Percentiles rank a stretch among this genome's conserved stretches.
Evolutionary conservation across 2,329 filamentous ascomycete species (phyloP).

Genomic region (Phaeosphaeriaceae sp.): DNA sequence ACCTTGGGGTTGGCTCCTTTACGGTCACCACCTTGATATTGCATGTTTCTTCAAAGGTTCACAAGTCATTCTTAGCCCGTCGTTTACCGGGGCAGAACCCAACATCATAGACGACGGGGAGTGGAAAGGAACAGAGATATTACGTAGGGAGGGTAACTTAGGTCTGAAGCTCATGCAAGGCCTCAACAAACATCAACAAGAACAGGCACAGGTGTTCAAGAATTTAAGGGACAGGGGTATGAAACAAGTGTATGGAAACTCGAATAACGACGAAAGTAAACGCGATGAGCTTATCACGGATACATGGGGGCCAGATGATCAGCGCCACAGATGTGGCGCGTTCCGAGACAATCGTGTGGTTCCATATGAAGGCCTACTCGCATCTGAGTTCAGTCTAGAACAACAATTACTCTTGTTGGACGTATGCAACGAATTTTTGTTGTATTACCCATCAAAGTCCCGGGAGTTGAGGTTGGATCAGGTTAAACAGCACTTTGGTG

Average conservation of each 20-base stretch:
- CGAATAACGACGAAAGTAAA: conserved; percentile 30
- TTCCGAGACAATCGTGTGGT: conserved; percentile 80
- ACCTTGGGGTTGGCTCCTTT: conserved; percentile 77
- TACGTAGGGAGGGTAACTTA: conserved; percentile 68
- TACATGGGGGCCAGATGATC: conserved; percentile 81
- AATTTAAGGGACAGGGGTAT: conserved; percentile 69
- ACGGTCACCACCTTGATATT: conserved; percentile 80
- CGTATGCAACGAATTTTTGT: conserved; percentile 69
- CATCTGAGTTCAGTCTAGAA: conserved; percentile 54
- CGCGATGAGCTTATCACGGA: conserved; percentile 55
- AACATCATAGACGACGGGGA: conserved; percentile 73
- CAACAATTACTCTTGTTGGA: conserved; percentile 63
- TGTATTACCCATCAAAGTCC: conserved; percentile 68
- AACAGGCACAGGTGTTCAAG: conserved; percentile 63
- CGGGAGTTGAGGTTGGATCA: conserved; percentile 62
- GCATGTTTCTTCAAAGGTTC: conserved; percentile 70
- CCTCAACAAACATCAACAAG: conserved; percentile 56
- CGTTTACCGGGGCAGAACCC: conserved; percentile 81
- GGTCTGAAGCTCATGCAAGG: conserved; percentile 75
- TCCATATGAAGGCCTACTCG: conserved; percentile 71
- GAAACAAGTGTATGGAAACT: conserved; percentile 54
- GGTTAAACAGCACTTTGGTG: conserved; percentile 62
- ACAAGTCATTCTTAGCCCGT: conserved; percentile 73
- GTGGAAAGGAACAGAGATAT: conserved; percentile 68
- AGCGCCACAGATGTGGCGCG: conserved; percentile 78